phyloP scores from a whole-genome alignment of 805 yeast genomes.

The Barnettozyma siamensis region DNA sequence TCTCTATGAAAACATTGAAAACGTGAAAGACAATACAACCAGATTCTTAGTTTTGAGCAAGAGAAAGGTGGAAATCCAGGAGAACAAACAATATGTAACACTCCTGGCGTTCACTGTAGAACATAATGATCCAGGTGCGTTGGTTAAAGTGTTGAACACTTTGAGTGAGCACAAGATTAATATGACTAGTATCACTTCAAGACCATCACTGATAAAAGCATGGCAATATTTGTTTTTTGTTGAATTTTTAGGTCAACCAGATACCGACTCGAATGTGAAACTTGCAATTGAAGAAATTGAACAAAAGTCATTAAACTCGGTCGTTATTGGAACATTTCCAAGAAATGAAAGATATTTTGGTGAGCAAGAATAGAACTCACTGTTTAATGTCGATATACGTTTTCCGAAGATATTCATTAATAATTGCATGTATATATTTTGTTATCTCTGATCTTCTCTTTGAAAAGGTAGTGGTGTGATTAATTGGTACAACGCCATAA shows the following conservation, averaged over 20 bases:
- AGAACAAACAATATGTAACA: constrained; percentile 31
- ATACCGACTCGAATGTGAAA: constrained; percentile 26
- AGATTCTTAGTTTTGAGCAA: constrained; percentile 68
- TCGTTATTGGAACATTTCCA: constrained; percentile 54
- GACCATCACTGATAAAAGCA: constrained; percentile 60
- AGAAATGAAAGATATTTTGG: constrained; percentile 37
- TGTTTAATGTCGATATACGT: no score
- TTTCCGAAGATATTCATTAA: no score
- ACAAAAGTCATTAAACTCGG: constrained; percentile 41
- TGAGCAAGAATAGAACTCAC: not conserved
- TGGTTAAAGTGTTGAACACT: constrained; percentile 56
- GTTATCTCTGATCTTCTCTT: no score
- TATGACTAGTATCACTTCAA: constrained; percentile 65
- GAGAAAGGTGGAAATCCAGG: constrained; percentile 13
- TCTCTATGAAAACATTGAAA: constrained; percentile 56
- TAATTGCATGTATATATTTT: no score
- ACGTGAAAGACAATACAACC: constrained; percentile 72
- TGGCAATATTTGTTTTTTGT: constrained; percentile 86
- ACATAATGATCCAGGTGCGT: constrained; percentile 67
- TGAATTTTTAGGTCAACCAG: constrained; percentile 49
- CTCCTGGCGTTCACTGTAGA: constrained; percentile 61
- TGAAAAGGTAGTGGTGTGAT: no score
- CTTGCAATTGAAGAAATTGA: constrained; percentile 39
- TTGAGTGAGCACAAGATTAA: constrained; percentile 54
- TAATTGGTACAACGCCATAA: no score